Conservation (phyloP, 805 yeast species). For the Sugiyamaella mastotermitis region DNA sequence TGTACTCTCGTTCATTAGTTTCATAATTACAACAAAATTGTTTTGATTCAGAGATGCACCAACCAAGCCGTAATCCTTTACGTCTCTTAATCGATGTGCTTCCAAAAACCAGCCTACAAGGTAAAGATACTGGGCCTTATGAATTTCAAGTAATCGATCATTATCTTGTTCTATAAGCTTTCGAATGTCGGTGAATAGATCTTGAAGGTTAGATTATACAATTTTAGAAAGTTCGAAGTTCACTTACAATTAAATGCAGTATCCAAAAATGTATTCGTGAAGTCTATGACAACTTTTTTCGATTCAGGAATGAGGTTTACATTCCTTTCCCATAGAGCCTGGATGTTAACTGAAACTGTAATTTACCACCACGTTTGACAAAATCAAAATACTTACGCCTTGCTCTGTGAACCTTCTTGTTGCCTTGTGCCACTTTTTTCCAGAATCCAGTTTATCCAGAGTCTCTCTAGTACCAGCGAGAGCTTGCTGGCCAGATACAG, state of each 20-base stretch:
- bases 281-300: slow-evolving; percentile 33
- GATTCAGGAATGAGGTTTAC: slow-evolving; percentile 23
- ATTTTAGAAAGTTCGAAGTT: background rate
- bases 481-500: slow-evolving; percentile 71
- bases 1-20: slow-evolving; percentile 33
- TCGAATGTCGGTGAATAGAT: slow-evolving; percentile 49
- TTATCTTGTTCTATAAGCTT: slow-evolving; percentile 38
- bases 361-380: background rate
- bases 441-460: slow-evolving; percentile 57
- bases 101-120: slow-evolving; percentile 70
- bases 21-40: slow-evolving; percentile 48
- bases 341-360: too few relatives aligned
- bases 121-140: slow-evolving; percentile 45
- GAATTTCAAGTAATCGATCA: slow-evolving; percentile 22
- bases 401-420: slow-evolving; percentile 1
- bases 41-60: slow-evolving; percentile 51
- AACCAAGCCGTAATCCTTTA: slow-evolving; percentile 23
- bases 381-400: slow-evolving; percentile 4
- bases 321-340: slow-evolving; percentile 20
- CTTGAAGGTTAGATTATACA: slow-evolving; percentile 3
- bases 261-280: slow-evolving; percentile 57
- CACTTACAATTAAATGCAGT: slow-evolving; percentile 57
- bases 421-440: slow-evolving; percentile 57
- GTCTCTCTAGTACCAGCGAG: slow-evolving; percentile 45
- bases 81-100: slow-evolving; percentile 45